A percentile compares a stretch with the other conserved stretches of the same genome.
phyloP scores from a whole-genome alignment of 176 grass and related monocot genomes.

The Hordeum vulgare region DNA sequence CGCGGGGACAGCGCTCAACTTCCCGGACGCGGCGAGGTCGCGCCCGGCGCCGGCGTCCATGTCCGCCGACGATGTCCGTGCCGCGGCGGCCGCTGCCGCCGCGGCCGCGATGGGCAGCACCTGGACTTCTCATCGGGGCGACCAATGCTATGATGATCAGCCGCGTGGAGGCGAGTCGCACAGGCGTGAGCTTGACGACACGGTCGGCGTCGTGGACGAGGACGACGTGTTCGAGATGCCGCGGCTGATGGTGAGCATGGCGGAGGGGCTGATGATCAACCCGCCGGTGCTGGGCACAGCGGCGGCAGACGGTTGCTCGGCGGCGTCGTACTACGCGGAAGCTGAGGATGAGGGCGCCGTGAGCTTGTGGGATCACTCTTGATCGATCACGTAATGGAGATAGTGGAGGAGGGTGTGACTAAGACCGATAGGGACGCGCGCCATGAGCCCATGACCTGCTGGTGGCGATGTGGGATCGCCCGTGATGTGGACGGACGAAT shows the following conservation, averaged over 20 bases:
- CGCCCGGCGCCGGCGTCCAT: constrained; percentile 20
- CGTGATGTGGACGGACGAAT: constrained; percentile 12
- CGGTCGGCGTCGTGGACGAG: constrained; percentile 32
- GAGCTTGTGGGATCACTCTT: constrained; percentile 74
- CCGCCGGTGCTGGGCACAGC: constrained; percentile 36
- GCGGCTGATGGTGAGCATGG: constrained; percentile 55
- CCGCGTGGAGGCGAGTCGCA: background rate
- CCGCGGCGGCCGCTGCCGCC: constrained; percentile 27
- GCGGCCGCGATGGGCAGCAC: background rate
- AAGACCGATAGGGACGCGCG: background rate
- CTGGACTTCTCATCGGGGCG: background rate
- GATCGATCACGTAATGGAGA: background rate
- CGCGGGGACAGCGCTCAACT: constrained; percentile 46
- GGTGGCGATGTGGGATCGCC: constrained; percentile 32
- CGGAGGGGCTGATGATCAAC: constrained; percentile 65
- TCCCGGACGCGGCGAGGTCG: constrained; percentile 28
- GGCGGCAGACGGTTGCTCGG: background rate
- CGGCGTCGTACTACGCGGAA: background rate
- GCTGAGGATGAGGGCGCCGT: constrained; percentile 8
- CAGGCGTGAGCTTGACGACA: too few species aligned
- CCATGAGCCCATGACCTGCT: constrained; percentile 13
- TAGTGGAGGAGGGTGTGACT: constrained; percentile 8
- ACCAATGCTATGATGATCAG: background rate
- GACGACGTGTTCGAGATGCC: constrained; percentile 69
- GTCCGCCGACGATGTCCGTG: constrained; percentile 40